phyloP scores from a whole-genome alignment of 1,139 yeast species.

The Scheffersomyces insectosa region DNA sequence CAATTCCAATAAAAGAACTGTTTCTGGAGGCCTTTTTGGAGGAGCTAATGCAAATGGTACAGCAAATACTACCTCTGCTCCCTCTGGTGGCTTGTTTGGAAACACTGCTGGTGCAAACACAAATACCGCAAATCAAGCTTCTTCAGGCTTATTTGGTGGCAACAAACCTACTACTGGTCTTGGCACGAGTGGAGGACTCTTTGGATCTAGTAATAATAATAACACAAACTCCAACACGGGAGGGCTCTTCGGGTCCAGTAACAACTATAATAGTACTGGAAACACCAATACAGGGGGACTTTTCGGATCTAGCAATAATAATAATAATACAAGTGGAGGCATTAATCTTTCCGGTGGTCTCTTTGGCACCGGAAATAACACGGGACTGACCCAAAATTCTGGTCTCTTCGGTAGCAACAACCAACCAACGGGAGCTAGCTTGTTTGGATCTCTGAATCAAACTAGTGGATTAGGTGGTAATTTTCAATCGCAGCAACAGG shows the following conservation, averaged over 20 bases:
- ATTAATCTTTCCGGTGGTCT: neutral
- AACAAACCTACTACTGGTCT: too few species aligned
- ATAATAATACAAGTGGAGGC: neutral
- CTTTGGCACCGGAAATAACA: neutral
- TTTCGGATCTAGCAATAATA: slow-evolving; percentile 4
- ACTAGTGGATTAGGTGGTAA: too few species aligned
- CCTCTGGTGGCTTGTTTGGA: slow-evolving; percentile 12
- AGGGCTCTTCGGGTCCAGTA: slow-evolving; percentile 5
- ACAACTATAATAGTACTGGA: neutral
- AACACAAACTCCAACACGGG: slow-evolving; percentile 7
- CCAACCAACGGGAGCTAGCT: slow-evolving; percentile 9
- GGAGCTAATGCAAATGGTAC: slow-evolving; percentile 6
- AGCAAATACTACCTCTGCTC: slow-evolving; percentile 4
- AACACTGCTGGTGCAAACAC: slow-evolving; percentile 7
- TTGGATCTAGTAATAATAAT: slow-evolving; percentile 8
- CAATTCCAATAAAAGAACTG: slow-evolving; percentile 14
- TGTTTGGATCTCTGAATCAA: slow-evolving; percentile 8
- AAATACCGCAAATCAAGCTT: slow-evolving; percentile 4
- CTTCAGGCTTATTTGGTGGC: slow-evolving; percentile 7
- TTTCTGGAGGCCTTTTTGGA: slow-evolving; percentile 9
- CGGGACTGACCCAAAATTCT: neutral
- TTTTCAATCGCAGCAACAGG: slow-evolving; percentile 5
- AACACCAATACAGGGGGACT: slow-evolving; percentile 3
- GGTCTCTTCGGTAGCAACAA: slow-evolving; percentile 15
- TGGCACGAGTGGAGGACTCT: slow-evolving; percentile 9